Conservation (phyloP, 2,329 filamentous ascomycete species). For the Aspergillus neotritici region DNA sequence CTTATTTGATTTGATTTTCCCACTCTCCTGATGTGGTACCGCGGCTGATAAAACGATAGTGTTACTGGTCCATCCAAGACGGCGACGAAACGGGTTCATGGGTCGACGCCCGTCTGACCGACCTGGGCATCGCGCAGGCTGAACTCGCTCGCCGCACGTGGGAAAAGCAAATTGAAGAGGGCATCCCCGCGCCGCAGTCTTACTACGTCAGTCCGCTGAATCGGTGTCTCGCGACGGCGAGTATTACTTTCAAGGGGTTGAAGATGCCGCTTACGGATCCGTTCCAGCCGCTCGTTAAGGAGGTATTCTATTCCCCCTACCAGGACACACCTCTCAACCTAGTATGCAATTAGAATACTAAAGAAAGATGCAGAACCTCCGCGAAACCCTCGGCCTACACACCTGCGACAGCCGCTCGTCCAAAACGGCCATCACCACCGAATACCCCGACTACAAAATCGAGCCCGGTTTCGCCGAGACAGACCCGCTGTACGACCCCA, state of each 20-base stretch:
- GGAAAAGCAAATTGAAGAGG: constrained; percentile 40
- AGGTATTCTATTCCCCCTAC: constrained; percentile 29
- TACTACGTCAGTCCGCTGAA: constrained; percentile 56
- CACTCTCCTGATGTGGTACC: background rate
- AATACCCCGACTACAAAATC: constrained; percentile 48
- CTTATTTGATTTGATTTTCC: background rate
- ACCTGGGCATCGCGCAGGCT: constrained; percentile 49
- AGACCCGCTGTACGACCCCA: constrained; percentile 49
- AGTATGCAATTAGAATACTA: background rate
- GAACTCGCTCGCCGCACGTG: constrained; percentile 42
- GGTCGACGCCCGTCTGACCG: constrained; percentile 55
- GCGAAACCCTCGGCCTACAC: constrained; percentile 56
- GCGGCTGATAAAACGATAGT: constrained; percentile 25
- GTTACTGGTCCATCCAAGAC: constrained; percentile 55
- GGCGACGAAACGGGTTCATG: constrained; percentile 52
- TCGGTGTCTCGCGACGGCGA: constrained; percentile 54
- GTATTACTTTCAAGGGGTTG: constrained; percentile 48
- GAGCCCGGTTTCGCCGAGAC: constrained; percentile 51
- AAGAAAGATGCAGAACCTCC: constrained; percentile 38
- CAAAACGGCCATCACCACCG: constrained; percentile 42
- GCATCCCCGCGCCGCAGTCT: constrained; percentile 49
- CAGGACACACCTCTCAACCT: background rate
- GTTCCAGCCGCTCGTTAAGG: constrained; percentile 54
- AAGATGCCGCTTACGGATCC: constrained; percentile 40
- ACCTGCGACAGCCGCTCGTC: constrained; percentile 55